Evolutionary conservation across 2,329 filamentous ascomycete species (phyloP).

Genomic region (Sclerotinia subarctica): DNA sequence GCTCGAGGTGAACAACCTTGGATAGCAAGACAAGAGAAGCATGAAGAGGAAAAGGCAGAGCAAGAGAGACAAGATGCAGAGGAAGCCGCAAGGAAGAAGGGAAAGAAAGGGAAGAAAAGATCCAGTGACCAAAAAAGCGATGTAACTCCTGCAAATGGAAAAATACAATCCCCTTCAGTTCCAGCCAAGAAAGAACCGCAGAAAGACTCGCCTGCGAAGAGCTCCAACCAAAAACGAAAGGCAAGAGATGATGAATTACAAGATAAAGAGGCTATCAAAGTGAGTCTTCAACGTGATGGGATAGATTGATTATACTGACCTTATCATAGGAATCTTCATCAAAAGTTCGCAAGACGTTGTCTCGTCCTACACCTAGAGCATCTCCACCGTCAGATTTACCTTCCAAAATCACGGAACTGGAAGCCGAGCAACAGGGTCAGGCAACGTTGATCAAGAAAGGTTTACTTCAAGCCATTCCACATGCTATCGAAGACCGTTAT

Average conservation of each 20-base stretch:
- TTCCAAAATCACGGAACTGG: constrained; percentile 52
- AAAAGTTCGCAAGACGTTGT: constrained; percentile 56
- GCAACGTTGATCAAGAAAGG: constrained; percentile 70
- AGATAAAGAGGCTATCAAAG: constrained; percentile 49
- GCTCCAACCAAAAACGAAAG: constrained; percentile 41
- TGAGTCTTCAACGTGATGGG: constrained; percentile 33
- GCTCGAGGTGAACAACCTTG: constrained; percentile 80
- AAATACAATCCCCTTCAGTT: constrained; percentile 33
- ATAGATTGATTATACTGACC: neutral
- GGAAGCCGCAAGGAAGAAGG: constrained; percentile 45
- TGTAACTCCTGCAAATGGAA: constrained; percentile 41
- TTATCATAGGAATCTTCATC: constrained; percentile 42
- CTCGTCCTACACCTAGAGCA: constrained; percentile 42
- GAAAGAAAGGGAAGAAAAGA: constrained; percentile 61
- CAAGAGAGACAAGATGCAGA: constrained; percentile 49
- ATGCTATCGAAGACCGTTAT: constrained; percentile 62
- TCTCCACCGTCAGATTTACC: constrained; percentile 45
- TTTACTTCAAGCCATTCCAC: constrained; percentile 62
- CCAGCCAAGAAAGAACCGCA: constrained; percentile 38
- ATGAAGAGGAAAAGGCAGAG: constrained; percentile 57
- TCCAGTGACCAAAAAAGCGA: constrained; percentile 58
- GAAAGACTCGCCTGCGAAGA: constrained; percentile 10
- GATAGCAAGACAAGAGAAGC: constrained; percentile 64
- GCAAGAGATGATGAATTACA: constrained; percentile 56
- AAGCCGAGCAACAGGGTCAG: constrained; percentile 61